Evolutionary conservation across 257 asterid genomes (phyloP), one percentile per base, ranked within the genome.

Genomic region (Lithospermum erythrorhizon): DNA sequence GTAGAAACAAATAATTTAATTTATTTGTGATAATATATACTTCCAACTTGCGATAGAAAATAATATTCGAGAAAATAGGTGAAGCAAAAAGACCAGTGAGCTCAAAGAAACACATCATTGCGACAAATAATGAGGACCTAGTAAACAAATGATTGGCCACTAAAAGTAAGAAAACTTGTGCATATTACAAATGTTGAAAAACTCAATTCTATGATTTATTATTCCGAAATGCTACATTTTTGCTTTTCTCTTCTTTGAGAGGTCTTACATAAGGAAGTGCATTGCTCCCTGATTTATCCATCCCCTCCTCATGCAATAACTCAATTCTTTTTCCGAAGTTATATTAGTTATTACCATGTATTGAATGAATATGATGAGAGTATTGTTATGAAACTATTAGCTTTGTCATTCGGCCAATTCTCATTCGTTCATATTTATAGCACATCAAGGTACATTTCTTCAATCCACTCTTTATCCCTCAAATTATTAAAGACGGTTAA

Each of bases 81-180:
- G 70, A 68, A 70, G 61, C 71, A 68, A 71, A 3, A 56, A 18
- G 65, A 17, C 8, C 16, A 37, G 6, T 2, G 9, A 41, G 17
- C 13, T 41, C 3, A 45, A 21, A 32, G 57, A 67, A 68, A 71
- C 66, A 59, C 63, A 51, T 64, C 54, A 61, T 68, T 72, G 76
- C 74, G 67, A 66, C 24, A 69, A 80, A 59, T 65, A 75, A 70
- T 58, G 49, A 75, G 60, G 64, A 60, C 49, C 20, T 69, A 72
- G 20, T 32, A 47, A 67, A 61, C 13, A 48, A 70, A 62, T 71
- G 20, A 35, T 58, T 9, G 64, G 37, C 5, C 11, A 14, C 16
- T 18, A 14, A 41, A 41, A 11, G 14, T 41, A 41, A 3, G 18
- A 41, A 0, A 41, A 41, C 17, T 41, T 41, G 1, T 41, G 45